Evolutionary conservation across 805 yeast species (phyloP), one percentile per base, ranked within the genome.

Genomic region (Starmerella cellae): DNA sequence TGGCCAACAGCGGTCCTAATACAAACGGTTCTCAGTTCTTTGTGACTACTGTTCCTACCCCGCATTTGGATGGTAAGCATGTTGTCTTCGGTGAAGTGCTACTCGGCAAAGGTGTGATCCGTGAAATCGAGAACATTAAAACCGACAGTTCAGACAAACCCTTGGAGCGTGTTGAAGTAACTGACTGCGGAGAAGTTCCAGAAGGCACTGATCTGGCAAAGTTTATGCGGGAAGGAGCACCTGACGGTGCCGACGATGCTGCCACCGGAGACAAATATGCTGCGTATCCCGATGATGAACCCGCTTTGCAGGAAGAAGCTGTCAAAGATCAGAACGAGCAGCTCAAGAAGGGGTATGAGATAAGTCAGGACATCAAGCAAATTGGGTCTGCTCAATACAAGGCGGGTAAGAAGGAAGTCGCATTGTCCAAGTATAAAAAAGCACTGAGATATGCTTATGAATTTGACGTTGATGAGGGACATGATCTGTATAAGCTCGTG

Each of bases 21-120:
- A 88, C 97, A 38, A 91, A 91, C 58, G 97, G 97, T 1, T 84
- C 95, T 2, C 97, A 88, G 63, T 91, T 84, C 55, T 88, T 88
- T 61, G 77, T 88, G 55, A 88, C 98, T 22, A 83, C 95, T 2
- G 91, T 76, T 2, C 77, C 84, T 33, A 84, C 96, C 1, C 95
- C 97, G 5, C 97, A 88, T 62, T 72, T 91, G 51, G 88, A 91
- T 59, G 93, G 88, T 21, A 88, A 88, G 61, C 98, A 91, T 60
- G 96, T 87, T 40, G 97, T 91, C 2, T 91, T 91, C 60, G 98
- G 98, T 49, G 75, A 81, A 60, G 85, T 91, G 30, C 63, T 88
- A 75, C 74, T 51, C 37, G 96, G 96, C 32, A 87, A 82, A 60
- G 74, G 84, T 6, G 61, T 83, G 24, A 85, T 82, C 8, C 76